phyloP scores from a whole-genome alignment of 352 stramenopile species.

The Pythium phragmiticola region DNA sequence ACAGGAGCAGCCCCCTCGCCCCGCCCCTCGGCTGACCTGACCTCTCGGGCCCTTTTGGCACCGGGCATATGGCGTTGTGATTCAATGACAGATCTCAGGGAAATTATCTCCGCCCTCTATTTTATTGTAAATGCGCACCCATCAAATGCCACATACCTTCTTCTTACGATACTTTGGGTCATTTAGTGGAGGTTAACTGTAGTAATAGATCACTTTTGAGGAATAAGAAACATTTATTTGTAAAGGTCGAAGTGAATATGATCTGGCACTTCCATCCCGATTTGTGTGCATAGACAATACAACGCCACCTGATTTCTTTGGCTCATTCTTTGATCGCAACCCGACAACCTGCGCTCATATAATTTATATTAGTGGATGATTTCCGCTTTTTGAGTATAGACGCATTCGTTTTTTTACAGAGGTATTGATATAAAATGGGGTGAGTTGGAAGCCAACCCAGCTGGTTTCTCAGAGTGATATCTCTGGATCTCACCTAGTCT shows the following conservation, averaged over 20 bases:
- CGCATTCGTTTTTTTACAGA: background rate
- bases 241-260: background rate
- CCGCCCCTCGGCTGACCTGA: background rate
- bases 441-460: constrained; percentile 1
- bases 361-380: constrained; percentile 7
- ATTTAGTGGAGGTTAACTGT: background rate
- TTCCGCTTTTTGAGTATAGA: background rate
- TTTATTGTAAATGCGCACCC: background rate
- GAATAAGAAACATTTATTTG: background rate
- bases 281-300: constrained; percentile 2
- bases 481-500: constrained; percentile 16
- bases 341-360: background rate
- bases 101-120: constrained; percentile 1
- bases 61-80: background rate
- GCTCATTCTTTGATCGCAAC: constrained; percentile 6
- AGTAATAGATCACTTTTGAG: background rate
- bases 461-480: constrained; percentile 25
- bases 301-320: constrained; percentile 20
- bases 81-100: constrained; percentile 11
- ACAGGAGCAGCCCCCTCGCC: background rate
- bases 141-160: background rate
- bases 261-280: constrained; percentile 12
- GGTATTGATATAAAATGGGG: constrained; percentile 2
- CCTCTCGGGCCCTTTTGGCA: background rate
- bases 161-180: background rate